Conservation (phyloP, 352 stramenopile species). For the Phytopythium litorale region DNA sequence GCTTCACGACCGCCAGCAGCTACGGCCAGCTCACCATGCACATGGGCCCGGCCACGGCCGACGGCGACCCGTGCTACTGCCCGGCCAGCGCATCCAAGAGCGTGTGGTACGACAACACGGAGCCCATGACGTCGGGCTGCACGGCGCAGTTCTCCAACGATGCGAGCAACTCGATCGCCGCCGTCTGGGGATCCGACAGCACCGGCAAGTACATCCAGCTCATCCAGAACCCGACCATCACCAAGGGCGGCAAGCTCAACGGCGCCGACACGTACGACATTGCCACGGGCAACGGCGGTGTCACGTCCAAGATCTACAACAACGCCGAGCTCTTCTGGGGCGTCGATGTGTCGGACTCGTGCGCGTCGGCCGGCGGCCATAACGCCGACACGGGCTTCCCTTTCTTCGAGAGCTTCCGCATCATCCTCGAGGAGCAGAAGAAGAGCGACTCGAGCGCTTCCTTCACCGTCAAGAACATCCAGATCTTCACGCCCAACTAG, state of each 20-base stretch:
- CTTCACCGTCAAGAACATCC: conserved; percentile 74
- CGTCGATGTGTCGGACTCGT: conserved; percentile 31
- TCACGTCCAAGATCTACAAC: conserved; percentile 76
- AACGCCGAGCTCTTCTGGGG: conserved; percentile 71
- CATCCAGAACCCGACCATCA: conserved; percentile 66
- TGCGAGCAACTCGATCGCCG: conserved; percentile 56
- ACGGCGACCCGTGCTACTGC: conserved; percentile 55
- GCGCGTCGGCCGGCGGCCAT: conserved; percentile 45
- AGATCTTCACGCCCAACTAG: conserved; percentile 69
- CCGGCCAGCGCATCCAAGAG: conserved; percentile 40
- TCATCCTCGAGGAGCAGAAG: conserved; percentile 78
- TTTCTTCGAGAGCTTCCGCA: conserved; percentile 72
- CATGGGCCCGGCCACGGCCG: conserved; percentile 42
- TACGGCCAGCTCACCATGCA: conserved; percentile 76
- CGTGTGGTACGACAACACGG: conserved; percentile 50
- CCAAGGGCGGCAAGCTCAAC: conserved; percentile 50
- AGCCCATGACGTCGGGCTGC: conserved; percentile 61
- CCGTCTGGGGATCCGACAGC: conserved; percentile 54
- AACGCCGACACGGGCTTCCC: conserved; percentile 64
- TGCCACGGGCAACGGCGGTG: conserved; percentile 27
- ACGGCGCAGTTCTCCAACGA: conserved; percentile 66
- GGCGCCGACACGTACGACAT: conserved; percentile 63
- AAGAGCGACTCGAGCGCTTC: conserved; percentile 57
- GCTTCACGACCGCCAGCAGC: conserved; percentile 30
- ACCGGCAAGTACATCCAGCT: conserved; percentile 68